A percentile compares a stretch with the other conserved stretches of the same genome.
Evolutionary conservation across 768 basidiomycete genomes (phyloP).

Genomic region (Suillus lakei): DNA sequence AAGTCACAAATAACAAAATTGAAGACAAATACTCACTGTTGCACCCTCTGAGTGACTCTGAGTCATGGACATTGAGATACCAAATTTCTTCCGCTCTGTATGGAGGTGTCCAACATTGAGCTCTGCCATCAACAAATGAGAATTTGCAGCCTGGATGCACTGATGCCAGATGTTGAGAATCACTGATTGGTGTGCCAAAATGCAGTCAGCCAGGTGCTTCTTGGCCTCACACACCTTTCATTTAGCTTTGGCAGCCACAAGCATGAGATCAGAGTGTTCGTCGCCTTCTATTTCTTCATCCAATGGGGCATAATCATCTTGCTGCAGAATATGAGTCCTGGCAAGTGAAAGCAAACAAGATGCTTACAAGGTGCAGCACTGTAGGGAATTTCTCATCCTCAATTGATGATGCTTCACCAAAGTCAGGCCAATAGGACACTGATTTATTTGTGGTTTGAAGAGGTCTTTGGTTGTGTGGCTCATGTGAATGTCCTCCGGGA

Average conservation of each 20-base stretch:
- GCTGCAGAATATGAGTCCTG: not conserved
- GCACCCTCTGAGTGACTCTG: not conserved
- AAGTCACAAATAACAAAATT: not conserved
- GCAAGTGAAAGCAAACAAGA: not conserved
- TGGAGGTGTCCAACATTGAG: too few relatives aligned
- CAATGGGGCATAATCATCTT: not conserved
- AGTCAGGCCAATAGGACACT: too few relatives aligned
- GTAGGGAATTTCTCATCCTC: not conserved
- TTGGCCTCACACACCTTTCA: not conserved
- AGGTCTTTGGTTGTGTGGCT: too few relatives aligned
- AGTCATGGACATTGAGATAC: not conserved
- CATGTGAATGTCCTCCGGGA: too few relatives aligned
- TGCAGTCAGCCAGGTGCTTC: too few relatives aligned
- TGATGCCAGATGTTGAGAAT: too few relatives aligned
- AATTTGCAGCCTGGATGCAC: too few relatives aligned
- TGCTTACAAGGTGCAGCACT: not conserved
- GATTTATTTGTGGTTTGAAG: too few relatives aligned
- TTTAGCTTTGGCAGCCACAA: not conserved
- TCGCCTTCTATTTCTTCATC: not conserved
- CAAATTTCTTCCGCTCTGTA: too few relatives aligned
- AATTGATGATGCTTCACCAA: too few relatives aligned
- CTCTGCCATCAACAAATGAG: too few relatives aligned
- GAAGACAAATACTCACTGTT: not conserved
- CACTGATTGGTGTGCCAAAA: too few relatives aligned
- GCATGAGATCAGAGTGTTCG: not conserved